A percentile compares a stretch with the other conserved stretches of the same genome.
phyloP scores from a whole-genome alignment of 148 eudicot genomes.

The Persicaria maculosa region DNA sequence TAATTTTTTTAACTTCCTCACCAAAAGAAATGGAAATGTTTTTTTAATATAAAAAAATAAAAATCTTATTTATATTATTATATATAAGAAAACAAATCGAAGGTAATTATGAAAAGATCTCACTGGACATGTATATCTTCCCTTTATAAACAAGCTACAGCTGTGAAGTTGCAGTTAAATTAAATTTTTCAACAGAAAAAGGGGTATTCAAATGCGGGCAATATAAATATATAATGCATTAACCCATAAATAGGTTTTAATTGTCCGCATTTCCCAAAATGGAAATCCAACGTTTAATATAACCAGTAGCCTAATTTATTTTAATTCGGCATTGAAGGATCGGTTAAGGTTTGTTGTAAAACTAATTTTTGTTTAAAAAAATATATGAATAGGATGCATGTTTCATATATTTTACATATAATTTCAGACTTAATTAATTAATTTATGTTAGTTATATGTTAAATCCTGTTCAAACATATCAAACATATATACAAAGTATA shows the following conservation, averaged over 20 bases:
- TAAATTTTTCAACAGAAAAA: conserved; percentile 4
- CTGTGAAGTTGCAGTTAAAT: conserved; percentile 5
- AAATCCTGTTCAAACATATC: neutral
- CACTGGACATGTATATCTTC: neutral
- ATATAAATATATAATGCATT: neutral
- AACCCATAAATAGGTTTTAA: neutral
- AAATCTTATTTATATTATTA: neutral
- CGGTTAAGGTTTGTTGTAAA: conserved; percentile 6
- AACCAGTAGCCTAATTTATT: neutral
- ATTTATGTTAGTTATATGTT: neutral
- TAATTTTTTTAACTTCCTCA: no score
- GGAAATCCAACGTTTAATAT: neutral
- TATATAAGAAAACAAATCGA: neutral
- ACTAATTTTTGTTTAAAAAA: neutral
- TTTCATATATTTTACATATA: neutral
- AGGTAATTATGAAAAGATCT: conserved; percentile 1
- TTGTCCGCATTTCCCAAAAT: neutral
- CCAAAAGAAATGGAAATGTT: neutral
- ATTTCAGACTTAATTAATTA: neutral
- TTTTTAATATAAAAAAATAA: neutral
- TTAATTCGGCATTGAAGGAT: neutral
- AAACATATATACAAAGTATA: no score
- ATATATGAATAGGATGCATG: neutral
- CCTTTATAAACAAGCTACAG: neutral
- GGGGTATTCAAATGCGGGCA: neutral